phyloP scores from a whole-genome alignment of 2,329 filamentous ascomycete genomes.

The Diaporthe amygdali region DNA sequence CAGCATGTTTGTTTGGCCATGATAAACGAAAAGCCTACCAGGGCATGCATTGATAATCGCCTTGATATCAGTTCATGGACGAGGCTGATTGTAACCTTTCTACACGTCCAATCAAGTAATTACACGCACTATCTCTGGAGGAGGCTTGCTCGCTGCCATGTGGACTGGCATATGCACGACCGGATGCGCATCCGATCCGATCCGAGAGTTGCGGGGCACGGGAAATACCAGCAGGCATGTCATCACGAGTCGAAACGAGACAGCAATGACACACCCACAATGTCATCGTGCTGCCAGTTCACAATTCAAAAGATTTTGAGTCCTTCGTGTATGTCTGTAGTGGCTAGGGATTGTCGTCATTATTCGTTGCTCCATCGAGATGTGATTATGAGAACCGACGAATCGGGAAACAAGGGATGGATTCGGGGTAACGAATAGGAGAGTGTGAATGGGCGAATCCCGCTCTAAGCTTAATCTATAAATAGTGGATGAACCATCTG shows the following conservation, averaged over 20 bases:
- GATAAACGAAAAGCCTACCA: neutral
- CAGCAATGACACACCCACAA: neutral
- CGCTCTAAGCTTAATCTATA: too few relatives aligned
- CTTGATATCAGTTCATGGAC: neutral
- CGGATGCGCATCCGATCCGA: conserved; percentile 12
- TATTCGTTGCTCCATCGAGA: too few relatives aligned
- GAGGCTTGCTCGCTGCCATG: neutral
- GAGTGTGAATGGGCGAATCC: too few relatives aligned
- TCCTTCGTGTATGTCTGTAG: too few relatives aligned
- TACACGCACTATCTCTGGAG: neutral
- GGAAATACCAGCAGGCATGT: neutral
- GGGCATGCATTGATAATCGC: neutral
- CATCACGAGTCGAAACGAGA: neutral
- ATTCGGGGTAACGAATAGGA: too few relatives aligned
- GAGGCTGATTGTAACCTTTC: neutral
- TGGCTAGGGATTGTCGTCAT: too few relatives aligned
- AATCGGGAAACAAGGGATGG: too few relatives aligned
- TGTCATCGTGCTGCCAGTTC: too few relatives aligned
- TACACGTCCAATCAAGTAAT: neutral
- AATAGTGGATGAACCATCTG: too few relatives aligned
- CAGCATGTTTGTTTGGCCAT: neutral
- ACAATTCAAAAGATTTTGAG: too few relatives aligned
- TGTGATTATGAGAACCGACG: too few relatives aligned
- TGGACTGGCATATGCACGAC: neutral
- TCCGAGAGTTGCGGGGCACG: neutral